Conservation (phyloP, 2,329 filamentous ascomycete genomes). For the Colletotrichum gigasporum region DNA sequence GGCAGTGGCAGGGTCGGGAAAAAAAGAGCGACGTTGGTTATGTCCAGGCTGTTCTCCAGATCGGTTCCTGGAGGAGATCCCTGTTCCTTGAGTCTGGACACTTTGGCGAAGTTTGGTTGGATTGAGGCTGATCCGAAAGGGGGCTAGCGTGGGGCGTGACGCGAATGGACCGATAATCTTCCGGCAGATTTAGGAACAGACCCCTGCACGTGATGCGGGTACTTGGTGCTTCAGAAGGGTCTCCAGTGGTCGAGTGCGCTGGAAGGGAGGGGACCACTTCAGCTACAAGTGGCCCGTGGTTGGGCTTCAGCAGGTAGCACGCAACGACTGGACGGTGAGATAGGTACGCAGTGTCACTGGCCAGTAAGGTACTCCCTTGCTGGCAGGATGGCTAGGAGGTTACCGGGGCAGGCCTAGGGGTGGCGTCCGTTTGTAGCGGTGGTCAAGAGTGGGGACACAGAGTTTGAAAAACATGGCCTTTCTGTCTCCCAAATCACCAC, state of each 20-base stretch:
- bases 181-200: neutral
- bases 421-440: conserved; percentile 30
- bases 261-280: conserved; percentile 4
- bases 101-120: conserved; percentile 32
- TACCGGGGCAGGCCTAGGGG: conserved; percentile 21
- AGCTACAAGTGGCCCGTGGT: conserved; percentile 10
- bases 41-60: conserved; percentile 33
- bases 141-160: conserved; percentile 15
- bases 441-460: conserved; percentile 31
- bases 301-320: neutral
- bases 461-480: conserved; percentile 34
- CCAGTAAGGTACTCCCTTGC: neutral
- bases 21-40: conserved; percentile 27
- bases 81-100: conserved; percentile 34
- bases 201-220: conserved; percentile 31
- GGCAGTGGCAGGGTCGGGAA: conserved; percentile 17
- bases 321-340: neutral
- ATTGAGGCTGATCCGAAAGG: conserved; percentile 27
- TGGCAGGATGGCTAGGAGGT: neutral
- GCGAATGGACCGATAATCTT: conserved; percentile 27
- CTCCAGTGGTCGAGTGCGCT: conserved; percentile 15
- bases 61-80: conserved; percentile 25
- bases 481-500: conserved; percentile 38
- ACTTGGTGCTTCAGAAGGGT: conserved; percentile 20
- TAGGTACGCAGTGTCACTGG: no score